Percentiles rank a stretch among this genome's conserved stretches.
Evolutionary conservation across 78 protist genomes (phyloP).

Genomic region (Mantamonas sphyraenae): DNA sequence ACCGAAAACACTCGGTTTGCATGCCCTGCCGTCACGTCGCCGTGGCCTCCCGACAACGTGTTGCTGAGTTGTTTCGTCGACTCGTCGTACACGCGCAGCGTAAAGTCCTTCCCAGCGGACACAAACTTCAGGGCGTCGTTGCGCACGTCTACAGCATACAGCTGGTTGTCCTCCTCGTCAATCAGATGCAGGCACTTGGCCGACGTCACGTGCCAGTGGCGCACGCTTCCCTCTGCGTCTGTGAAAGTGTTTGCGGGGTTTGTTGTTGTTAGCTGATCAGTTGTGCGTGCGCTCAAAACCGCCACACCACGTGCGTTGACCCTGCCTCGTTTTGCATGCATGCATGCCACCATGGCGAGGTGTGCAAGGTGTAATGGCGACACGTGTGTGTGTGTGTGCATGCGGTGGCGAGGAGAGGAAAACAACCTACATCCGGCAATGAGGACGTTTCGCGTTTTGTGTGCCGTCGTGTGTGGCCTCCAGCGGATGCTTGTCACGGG

Average conservation of each 20-base stretch:
- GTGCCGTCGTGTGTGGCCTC: background rate
- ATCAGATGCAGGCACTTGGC: slow-evolving; percentile 4
- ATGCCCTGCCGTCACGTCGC: slow-evolving; percentile 18
- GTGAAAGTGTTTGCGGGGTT: background rate
- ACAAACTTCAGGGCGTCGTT: slow-evolving; percentile 5
- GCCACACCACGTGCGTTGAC: background rate
- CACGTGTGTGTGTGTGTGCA: too few relatives aligned
- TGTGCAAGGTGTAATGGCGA: background rate
- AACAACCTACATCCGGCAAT: background rate
- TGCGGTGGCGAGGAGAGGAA: too few relatives aligned
- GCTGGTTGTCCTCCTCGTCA: slow-evolving; percentile 4
- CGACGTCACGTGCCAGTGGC: slow-evolving; percentile 26
- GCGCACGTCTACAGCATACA: background rate
- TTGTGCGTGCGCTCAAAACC: background rate
- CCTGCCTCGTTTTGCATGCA: background rate
- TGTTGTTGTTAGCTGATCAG: too few relatives aligned
- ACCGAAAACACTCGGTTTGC: slow-evolving; percentile 45
- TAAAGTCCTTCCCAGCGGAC: slow-evolving; percentile 40
- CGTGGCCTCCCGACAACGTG: background rate
- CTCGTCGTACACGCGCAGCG: slow-evolving; percentile 39
- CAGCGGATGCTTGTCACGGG: slow-evolving; percentile 16
- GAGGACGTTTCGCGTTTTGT: slow-evolving; percentile 15
- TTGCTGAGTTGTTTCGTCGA: slow-evolving; percentile 12
- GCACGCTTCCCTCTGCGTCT: slow-evolving; percentile 6
- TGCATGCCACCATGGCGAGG: background rate